Evolutionary conservation across 1,284 basidiomycete genomes (phyloP).

Genomic region (Schizopora paradoxa): DNA sequence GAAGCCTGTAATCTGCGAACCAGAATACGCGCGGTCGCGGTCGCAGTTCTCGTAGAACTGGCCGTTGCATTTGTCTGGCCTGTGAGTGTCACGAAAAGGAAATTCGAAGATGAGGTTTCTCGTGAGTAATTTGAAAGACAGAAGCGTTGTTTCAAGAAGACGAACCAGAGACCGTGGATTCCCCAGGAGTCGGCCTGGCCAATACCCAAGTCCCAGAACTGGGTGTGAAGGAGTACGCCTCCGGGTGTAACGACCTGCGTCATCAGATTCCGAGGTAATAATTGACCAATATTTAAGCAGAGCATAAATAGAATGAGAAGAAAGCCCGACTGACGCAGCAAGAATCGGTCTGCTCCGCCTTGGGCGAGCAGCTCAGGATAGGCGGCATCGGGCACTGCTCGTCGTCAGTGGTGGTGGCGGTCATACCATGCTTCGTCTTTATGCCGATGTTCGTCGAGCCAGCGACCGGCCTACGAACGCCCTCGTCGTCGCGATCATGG

Average conservation of each 20-base stretch:
- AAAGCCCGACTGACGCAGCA: conserved; percentile 14
- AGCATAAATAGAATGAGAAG: background rate
- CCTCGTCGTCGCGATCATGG: conserved; percentile 1
- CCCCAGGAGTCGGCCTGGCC: conserved; percentile 19
- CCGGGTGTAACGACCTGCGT: conserved; percentile 18
- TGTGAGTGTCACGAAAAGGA: conserved; percentile 1
- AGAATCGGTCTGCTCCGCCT: conserved; percentile 14
- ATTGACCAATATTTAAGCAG: background rate
- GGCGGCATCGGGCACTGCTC: conserved; percentile 18
- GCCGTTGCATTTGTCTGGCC: conserved; percentile 20
- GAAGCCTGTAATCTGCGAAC: conserved; percentile 13
- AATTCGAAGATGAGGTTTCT: too few relatives aligned
- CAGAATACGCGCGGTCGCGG: conserved; percentile 16
- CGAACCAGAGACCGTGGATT: conserved; percentile 20
- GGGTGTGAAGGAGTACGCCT: conserved; percentile 19
- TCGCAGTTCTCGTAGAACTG: conserved; percentile 20
- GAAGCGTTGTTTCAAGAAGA: background rate
- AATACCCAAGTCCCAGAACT: conserved; percentile 20
- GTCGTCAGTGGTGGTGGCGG: background rate
- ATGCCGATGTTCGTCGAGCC: background rate
- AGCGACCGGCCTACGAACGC: background rate
- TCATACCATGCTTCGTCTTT: background rate
- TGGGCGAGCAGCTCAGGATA: conserved; percentile 15
- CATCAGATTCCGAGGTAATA: background rate
- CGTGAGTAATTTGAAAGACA: too few relatives aligned